These are phyloP conservation scores for Alternaria sp. DNA, from an alignment of 2,329 filamentous ascomycete species.

Conservation along the genomic window DNA sequence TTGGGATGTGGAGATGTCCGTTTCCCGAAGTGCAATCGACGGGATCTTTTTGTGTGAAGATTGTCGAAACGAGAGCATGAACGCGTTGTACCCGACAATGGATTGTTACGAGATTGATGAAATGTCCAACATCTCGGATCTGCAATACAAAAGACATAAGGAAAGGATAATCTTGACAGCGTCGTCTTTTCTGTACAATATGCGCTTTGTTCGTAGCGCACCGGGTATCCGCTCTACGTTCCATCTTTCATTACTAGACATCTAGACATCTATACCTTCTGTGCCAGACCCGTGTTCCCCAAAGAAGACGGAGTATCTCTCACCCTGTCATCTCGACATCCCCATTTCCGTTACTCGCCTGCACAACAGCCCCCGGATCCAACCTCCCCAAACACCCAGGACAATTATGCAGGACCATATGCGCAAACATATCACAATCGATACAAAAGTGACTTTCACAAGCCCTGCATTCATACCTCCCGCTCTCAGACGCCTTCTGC, in stretches of 20 bases:
- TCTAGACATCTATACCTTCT: not conserved
- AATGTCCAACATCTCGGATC: too few relatives aligned
- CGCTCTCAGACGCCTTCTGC: slow-evolving; percentile 74
- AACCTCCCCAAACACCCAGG: slow-evolving; percentile 75
- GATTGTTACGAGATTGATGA: too few relatives aligned
- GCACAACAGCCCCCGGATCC: slow-evolving; percentile 24
- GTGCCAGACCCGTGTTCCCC: not conserved
- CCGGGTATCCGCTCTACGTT: not conserved
- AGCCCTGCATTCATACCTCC: slow-evolving; percentile 86
- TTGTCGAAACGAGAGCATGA: not conserved
- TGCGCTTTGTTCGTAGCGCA: not conserved
- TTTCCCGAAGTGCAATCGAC: not conserved
- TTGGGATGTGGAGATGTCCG: slow-evolving; percentile 5
- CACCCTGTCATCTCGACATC: slow-evolving; percentile 42
- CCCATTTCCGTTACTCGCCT: slow-evolving; percentile 25
- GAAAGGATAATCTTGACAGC: too few relatives aligned
- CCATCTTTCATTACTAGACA: not conserved
- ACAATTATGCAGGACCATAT: slow-evolving; percentile 95
- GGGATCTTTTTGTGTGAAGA: not conserved
- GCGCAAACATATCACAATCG: slow-evolving; percentile 94
- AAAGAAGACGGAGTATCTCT: not conserved
- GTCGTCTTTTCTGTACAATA: not conserved
- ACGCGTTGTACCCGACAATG: not conserved
- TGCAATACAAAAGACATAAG: too few relatives aligned
- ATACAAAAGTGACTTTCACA: slow-evolving; percentile 95